phyloP scores from a whole-genome alignment of 805 yeast species.

The Isabelozyma heimii region DNA sequence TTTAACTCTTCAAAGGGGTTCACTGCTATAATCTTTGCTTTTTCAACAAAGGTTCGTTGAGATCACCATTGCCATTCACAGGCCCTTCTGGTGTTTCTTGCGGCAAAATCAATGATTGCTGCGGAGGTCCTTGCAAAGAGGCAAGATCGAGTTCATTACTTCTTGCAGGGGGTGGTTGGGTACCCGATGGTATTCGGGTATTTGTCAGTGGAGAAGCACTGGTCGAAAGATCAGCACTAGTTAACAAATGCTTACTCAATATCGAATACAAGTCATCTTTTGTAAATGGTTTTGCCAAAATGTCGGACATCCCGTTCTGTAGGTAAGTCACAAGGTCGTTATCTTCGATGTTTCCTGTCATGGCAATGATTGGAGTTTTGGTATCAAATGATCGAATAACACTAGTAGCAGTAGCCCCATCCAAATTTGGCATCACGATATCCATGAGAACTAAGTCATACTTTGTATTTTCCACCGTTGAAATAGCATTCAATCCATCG shows the following conservation, averaged over 20 bases:
- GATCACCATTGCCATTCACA: not conserved
- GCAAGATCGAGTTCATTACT: not conserved
- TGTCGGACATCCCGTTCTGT: slow-evolving; percentile 89
- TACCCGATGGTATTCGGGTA: not conserved
- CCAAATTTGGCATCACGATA: slow-evolving; percentile 84
- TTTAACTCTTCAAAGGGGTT: too few relatives aligned
- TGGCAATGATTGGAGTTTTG: slow-evolving; percentile 86
- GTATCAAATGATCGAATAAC: slow-evolving; percentile 82
- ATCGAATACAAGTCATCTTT: slow-evolving; percentile 80
- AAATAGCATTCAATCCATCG: slow-evolving; percentile 88
- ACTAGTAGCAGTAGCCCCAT: slow-evolving; percentile 89
- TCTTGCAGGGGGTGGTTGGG: not conserved
- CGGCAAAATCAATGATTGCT: slow-evolving; percentile 7
- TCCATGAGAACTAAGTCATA: slow-evolving; percentile 83
- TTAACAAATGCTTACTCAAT: slow-evolving; percentile 66
- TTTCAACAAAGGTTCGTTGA: slow-evolving; percentile 14
- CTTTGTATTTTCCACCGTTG: slow-evolving; percentile 64
- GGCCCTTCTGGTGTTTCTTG: slow-evolving; percentile 4
- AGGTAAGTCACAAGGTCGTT: slow-evolving; percentile 77
- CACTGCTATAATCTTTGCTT: slow-evolving; percentile 16
- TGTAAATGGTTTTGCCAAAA: slow-evolving; percentile 90
- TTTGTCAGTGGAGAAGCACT: not conserved
- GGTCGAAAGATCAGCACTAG: slow-evolving; percentile 1
- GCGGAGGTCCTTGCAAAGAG: slow-evolving; percentile 4
- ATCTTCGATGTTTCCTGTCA: slow-evolving; percentile 88